These are phyloP conservation scores for Tieghemiomyces parasiticus DNA, from an alignment of 192 early-diverging fungal genomes.

Conservation along the genomic window DNA sequence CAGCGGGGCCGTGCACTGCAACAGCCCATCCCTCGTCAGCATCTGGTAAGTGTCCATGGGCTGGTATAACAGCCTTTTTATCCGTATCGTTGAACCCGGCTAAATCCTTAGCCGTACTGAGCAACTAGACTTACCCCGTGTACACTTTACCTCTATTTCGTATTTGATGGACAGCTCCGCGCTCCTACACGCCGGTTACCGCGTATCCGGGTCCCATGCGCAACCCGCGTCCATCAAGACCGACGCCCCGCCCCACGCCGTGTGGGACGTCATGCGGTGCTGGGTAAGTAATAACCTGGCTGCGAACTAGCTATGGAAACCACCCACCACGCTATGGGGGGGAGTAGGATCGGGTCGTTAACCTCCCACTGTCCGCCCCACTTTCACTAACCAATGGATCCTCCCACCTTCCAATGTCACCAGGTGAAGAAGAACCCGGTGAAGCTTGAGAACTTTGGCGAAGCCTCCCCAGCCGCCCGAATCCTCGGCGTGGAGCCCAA, in stretches of 20 bases:
- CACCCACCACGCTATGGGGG: background rate
- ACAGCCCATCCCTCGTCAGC: constrained; percentile 47
- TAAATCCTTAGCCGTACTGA: too few relatives aligned
- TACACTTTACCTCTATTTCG: too few relatives aligned
- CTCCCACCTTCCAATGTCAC: too few relatives aligned
- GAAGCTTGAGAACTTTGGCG: constrained; percentile 40
- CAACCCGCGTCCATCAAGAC: constrained; percentile 76
- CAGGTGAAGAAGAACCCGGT: constrained; percentile 55
- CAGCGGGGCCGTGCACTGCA: constrained; percentile 54
- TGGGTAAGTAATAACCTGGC: constrained; percentile 24
- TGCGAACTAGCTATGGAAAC: background rate
- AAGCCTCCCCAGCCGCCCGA: constrained; percentile 45
- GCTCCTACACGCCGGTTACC: constrained; percentile 79
- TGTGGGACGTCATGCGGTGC: constrained; percentile 88
- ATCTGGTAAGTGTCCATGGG: constrained; percentile 34
- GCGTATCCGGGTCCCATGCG: constrained; percentile 78
- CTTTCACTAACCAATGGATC: background rate
- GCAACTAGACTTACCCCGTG: too few relatives aligned
- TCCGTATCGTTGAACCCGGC: too few relatives aligned
- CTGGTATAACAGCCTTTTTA: too few relatives aligned
- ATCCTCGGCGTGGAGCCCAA: constrained; percentile 32
- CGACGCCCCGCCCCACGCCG: constrained; percentile 59
- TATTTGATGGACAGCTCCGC: too few relatives aligned
- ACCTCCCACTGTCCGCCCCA: background rate
- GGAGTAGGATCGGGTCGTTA: background rate